Conservation (phyloP, 2,329 filamentous ascomycete species). For the Epichloe typhina region DNA sequence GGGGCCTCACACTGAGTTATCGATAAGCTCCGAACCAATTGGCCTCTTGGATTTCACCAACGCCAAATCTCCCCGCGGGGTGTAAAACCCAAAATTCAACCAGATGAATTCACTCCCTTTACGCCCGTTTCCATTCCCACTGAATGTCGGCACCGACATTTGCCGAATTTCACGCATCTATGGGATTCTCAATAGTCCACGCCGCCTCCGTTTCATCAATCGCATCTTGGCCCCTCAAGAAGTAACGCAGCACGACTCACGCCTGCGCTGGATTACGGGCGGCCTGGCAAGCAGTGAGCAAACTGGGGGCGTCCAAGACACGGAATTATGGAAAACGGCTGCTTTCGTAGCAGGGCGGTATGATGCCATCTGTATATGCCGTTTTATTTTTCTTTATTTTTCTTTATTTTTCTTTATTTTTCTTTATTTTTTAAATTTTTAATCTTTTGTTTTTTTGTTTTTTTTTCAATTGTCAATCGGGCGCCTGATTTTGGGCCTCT, state of each 20-base stretch:
- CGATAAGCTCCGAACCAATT: constrained; percentile 7
- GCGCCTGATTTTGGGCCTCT: no score
- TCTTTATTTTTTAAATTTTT: no score
- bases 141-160: constrained; percentile 68
- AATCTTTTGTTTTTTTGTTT: no score
- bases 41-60: no score
- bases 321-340: constrained; percentile 21
- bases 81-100: not conserved
- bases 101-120: not conserved
- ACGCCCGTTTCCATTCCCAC: constrained; percentile 45
- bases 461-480: not conserved
- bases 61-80: no score
- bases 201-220: constrained; percentile 30
- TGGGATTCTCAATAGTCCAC: constrained; percentile 35
- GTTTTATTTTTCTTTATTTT: not conserved
- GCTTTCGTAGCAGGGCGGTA: constrained; percentile 24
- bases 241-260: constrained; percentile 11
- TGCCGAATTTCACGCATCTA: constrained; percentile 55
- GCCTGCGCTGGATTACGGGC: not conserved
- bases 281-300: not conserved
- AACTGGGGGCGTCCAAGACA: not conserved
- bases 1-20: no score
- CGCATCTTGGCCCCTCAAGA: constrained; percentile 32
- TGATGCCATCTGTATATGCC: not conserved
- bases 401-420: not conserved